Evolutionary conservation across 225 moss, liverwort and hornwort species (phyloP), one percentile per base, ranked within the genome.

Genomic region (Pseudoscleropodium purum): DNA sequence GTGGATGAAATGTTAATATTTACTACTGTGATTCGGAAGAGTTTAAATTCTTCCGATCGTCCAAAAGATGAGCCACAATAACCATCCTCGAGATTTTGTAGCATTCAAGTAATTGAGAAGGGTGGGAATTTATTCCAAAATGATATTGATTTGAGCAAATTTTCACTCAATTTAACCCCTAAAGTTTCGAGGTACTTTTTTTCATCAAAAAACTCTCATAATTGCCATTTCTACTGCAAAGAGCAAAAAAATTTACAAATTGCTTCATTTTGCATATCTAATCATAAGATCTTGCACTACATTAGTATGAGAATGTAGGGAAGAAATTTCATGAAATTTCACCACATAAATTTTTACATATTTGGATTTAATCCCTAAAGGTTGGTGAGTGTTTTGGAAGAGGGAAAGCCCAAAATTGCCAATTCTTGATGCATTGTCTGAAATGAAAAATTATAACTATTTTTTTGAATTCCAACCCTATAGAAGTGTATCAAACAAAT

Each of bases 121-220:
- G 54, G 37, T 8, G 4, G 36, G 10, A 56, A 12, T 78, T 36
- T 24, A 24, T 9, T 36, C 6, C 15, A 52, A 36, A 77, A 54
- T 24, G 19, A 31, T 77, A 24, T 24, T 0, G 0, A 24, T 24
- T 54, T 54, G 15, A 54, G 24, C 5, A 24, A 36, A 78, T 54
- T 54, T 78, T 0, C 24, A 15, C 15, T 54, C 6, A 54, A 54
- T 54, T 14, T 36, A 6, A 7, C 4, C 18, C 7, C 1, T 30
- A 9, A 4, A 47, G 6, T 18, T 0, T 4, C 0, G 2, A 49
- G 7, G 31, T 33, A 18, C 4, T 19, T 19, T 17, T 33, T 10
- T 49, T 47, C 19, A 47, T 47, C 0, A 29, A 11, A 31, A 47
- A 47, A 47, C 15, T 13, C 33, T 76, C 21, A 33, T 13, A 34